Percentiles rank a stretch among this genome's conserved stretches.
Evolutionary conservation across 208 protist species (phyloP).

Genomic region (Blechomonas ayalai): DNA sequence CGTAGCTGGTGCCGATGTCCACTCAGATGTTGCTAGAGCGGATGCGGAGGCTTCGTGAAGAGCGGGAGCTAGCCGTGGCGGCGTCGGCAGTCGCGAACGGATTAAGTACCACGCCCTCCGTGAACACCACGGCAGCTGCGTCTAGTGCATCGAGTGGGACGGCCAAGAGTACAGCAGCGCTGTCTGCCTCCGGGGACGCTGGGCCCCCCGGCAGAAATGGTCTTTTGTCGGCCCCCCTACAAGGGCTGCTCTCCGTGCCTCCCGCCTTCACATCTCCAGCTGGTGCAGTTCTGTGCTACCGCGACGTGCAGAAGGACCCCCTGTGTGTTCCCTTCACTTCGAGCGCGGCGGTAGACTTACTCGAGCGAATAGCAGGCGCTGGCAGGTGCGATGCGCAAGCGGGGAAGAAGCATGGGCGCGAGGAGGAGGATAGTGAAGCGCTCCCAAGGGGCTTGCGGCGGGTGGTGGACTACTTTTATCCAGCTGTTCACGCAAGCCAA

Average conservation of each 20-base stretch:
- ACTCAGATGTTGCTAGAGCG: constrained; percentile 23
- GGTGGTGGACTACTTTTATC: too few relatives aligned
- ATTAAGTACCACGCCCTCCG: background rate
- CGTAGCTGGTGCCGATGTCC: too few relatives aligned
- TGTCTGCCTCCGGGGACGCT: background rate
- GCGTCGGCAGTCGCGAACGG: constrained; percentile 3
- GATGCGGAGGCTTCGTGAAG: constrained; percentile 34
- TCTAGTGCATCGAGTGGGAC: background rate
- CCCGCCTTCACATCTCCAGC: constrained; percentile 46
- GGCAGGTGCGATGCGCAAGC: background rate
- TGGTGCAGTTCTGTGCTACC: constrained; percentile 33
- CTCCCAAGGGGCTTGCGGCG: constrained; percentile 1
- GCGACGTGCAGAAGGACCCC: constrained; percentile 34
- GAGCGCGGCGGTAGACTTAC: constrained; percentile 8
- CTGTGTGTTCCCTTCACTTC: constrained; percentile 40
- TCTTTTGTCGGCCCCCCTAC: background rate
- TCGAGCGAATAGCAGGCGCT: constrained; percentile 3
- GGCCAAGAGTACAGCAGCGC: background rate
- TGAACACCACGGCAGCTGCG: background rate
- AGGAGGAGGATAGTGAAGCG: background rate
- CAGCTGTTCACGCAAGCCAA: too few relatives aligned
- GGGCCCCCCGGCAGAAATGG: background rate
- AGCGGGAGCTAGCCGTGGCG: constrained; percentile 16
- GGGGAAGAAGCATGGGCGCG: constrained; percentile 4
- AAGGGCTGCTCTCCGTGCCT: constrained; percentile 16